A percentile compares a stretch with the other conserved stretches of the same genome.
These are phyloP conservation scores for Trametes cubensis DNA, from an alignment of 768 basidiomycete genomes.

Conservation along the genomic window DNA sequence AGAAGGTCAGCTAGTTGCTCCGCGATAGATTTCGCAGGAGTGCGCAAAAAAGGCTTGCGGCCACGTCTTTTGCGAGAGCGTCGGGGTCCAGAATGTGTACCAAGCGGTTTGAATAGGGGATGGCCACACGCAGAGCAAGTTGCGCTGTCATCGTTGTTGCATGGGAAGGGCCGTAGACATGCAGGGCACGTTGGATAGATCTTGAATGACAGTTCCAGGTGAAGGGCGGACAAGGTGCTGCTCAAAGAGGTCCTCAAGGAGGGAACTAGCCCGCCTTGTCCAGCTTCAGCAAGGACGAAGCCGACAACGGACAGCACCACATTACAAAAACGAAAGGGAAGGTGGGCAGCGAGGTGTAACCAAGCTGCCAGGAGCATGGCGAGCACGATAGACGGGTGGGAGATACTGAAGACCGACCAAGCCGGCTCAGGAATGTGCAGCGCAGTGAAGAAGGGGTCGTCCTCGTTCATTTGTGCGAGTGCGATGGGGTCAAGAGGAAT, in stretches of 20 bases:
- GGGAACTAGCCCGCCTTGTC: background rate
- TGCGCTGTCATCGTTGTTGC: background rate
- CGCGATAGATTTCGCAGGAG: slow-evolving; percentile 17
- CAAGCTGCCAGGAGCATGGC: background rate
- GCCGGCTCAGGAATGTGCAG: too few relatives aligned
- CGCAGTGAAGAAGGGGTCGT: too few relatives aligned
- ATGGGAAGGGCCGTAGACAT: background rate
- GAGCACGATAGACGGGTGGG: slow-evolving; percentile 2
- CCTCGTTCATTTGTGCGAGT: too few relatives aligned
- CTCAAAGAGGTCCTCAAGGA: background rate
- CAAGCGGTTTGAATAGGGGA: background rate
- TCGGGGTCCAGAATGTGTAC: too few relatives aligned
- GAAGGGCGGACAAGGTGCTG: background rate
- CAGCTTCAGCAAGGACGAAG: background rate
- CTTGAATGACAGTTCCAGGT: background rate
- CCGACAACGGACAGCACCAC: background rate
- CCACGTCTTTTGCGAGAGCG: too few relatives aligned
- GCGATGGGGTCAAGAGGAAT: too few relatives aligned
- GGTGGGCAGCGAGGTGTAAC: slow-evolving; percentile 9
- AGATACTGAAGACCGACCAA: too few relatives aligned
- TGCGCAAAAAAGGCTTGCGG: slow-evolving; percentile 4
- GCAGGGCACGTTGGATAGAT: background rate
- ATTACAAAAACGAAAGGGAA: slow-evolving; percentile 3
- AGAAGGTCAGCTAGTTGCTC: slow-evolving; percentile 26
- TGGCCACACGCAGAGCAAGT: background rate